Conservation (phyloP, 1,284 basidiomycete species). For the Fistulinella cinereoalba region DNA sequence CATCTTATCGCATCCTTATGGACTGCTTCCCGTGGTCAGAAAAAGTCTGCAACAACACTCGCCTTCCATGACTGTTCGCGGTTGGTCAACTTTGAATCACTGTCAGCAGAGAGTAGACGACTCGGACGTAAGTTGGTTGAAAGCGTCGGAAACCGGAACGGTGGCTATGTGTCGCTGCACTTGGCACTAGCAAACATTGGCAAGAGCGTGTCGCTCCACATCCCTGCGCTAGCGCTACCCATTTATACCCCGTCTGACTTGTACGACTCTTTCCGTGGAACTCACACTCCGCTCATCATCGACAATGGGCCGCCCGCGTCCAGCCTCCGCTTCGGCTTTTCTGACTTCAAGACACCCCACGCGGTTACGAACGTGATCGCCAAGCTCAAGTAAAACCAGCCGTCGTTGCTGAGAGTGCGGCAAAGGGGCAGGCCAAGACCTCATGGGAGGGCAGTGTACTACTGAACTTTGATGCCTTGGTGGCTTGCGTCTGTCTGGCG, state of each 20-base stretch:
- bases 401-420: conserved; percentile 79
- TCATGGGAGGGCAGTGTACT: conserved; percentile 92
- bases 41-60: too few relatives aligned
- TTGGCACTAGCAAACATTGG: too few relatives aligned
- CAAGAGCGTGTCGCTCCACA: too few relatives aligned
- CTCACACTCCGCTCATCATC: conserved; percentile 73
- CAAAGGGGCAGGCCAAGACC: conserved; percentile 71
- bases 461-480: conserved; percentile 87
- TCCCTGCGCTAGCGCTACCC: conserved; percentile 22
- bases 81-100: too few relatives aligned
- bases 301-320: conserved; percentile 95
- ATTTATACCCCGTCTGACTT: conserved; percentile 29
- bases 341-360: conserved; percentile 50
- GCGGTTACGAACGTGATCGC: conserved; percentile 71
- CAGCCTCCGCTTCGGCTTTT: conserved; percentile 87
- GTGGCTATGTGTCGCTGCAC: too few relatives aligned
- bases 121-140: too few relatives aligned
- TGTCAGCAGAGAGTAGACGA: too few relatives aligned
- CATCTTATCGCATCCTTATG: too few relatives aligned
- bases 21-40: too few relatives aligned
- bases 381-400: conserved; percentile 80
- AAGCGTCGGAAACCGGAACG: too few relatives aligned
- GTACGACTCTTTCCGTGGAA: conserved; percentile 44
- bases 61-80: too few relatives aligned
- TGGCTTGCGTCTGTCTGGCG: conserved; percentile 45